A percentile compares a stretch with the other conserved stretches of the same genome.
These are phyloP conservation scores for Rubroboletus pulcherrimus DNA, from an alignment of 768 basidiomycete genomes.

Conservation along the genomic window DNA sequence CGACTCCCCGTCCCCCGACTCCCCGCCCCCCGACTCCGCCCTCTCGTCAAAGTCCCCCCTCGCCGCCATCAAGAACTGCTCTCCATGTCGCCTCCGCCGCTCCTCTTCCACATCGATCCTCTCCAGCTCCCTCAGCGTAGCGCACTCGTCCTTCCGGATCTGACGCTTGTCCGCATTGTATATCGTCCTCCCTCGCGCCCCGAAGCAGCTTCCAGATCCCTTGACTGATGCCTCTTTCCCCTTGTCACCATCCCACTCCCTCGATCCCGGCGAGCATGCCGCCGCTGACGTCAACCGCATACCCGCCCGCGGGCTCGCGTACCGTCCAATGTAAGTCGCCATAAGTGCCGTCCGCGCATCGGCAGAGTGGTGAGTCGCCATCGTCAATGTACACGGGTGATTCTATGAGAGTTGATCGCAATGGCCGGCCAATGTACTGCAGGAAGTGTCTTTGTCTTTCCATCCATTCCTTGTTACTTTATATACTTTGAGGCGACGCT, in stretches of 20 bases:
- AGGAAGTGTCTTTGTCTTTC: background rate
- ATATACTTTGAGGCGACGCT: constrained; percentile 21
- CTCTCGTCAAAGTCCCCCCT: background rate
- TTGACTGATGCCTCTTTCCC: background rate
- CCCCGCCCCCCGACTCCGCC: background rate
- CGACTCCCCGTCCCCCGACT: background rate
- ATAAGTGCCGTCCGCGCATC: constrained; percentile 35
- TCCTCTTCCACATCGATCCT: constrained; percentile 25
- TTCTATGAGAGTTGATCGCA: background rate
- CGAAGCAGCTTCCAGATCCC: background rate
- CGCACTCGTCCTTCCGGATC: background rate
- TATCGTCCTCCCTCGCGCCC: constrained; percentile 28
- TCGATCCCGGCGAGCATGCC: background rate
- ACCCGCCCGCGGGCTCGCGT: constrained; percentile 19
- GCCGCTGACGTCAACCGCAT: background rate
- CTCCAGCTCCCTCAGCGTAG: constrained; percentile 7
- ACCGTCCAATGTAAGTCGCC: constrained; percentile 26
- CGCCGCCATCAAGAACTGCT: constrained; percentile 8
- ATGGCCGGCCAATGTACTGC: background rate
- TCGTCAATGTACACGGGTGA: background rate
- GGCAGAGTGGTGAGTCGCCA: constrained; percentile 28
- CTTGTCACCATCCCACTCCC: background rate
- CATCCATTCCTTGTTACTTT: constrained; percentile 10
- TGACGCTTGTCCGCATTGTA: constrained; percentile 16
- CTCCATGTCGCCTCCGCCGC: background rate